A percentile compares a stretch with the other conserved stretches of the same genome.
Evolutionary conservation across 1,139 yeast species (phyloP).

Genomic region (Magnusiomyces ingens): DNA sequence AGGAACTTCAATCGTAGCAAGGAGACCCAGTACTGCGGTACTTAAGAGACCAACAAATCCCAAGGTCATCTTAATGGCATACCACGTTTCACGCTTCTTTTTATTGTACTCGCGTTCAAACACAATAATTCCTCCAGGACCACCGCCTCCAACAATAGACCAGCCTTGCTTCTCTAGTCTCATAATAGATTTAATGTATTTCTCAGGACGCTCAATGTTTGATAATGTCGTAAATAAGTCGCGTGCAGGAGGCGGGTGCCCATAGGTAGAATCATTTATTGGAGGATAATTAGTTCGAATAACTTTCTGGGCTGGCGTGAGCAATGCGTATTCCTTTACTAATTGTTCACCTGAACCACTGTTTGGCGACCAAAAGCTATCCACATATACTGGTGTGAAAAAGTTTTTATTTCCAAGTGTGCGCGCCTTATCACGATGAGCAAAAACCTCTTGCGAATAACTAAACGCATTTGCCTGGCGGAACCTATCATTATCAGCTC

Average conservation of each 20-base stretch:
- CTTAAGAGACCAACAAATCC: slow-evolving; percentile 17
- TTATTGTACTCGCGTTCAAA: slow-evolving; percentile 30
- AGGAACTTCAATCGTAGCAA: slow-evolving; percentile 12
- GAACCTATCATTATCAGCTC: slow-evolving; percentile 41
- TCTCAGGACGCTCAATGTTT: slow-evolving; percentile 35
- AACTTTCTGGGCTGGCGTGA: slow-evolving; percentile 41
- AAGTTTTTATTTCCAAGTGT: slow-evolving; percentile 43
- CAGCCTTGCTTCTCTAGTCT: slow-evolving; percentile 40
- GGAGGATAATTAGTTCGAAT: slow-evolving; percentile 39
- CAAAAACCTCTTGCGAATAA: slow-evolving; percentile 38
- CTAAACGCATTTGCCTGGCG: slow-evolving; percentile 49
- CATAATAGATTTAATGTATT: slow-evolving; percentile 31
- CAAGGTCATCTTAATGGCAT: slow-evolving; percentile 15
- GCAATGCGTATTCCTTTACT: slow-evolving; percentile 40
- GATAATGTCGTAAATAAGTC: slow-evolving; percentile 45
- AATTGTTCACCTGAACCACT: slow-evolving; percentile 7
- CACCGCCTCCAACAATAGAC: slow-evolving; percentile 43
- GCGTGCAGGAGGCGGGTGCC: slow-evolving; percentile 22
- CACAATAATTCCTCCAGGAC: slow-evolving; percentile 33
- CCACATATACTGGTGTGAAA: slow-evolving; percentile 41
- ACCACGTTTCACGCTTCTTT: slow-evolving; percentile 15
- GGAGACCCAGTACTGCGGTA: slow-evolving; percentile 16
- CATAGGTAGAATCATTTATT: slow-evolving; percentile 24
- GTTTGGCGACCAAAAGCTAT: slow-evolving; percentile 7
- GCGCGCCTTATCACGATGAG: slow-evolving; percentile 32